Evolutionary conservation across 495 filamentous ascomycete genomes (phyloP).

Genomic region (Trichoderma reesei): DNA sequence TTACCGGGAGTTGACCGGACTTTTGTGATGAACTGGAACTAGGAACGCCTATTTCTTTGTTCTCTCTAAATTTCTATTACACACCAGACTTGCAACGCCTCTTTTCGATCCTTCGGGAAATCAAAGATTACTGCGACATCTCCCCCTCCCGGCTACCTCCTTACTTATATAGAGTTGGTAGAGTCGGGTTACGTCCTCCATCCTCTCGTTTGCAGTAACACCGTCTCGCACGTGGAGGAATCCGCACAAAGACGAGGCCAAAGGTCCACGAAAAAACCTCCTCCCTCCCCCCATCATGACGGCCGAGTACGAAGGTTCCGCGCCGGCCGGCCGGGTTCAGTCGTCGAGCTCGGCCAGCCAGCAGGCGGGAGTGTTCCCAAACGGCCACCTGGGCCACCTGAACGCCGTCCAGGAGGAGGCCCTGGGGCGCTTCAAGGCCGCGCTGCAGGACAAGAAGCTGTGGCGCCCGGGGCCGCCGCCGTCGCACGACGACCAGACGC

Average conservation of each 20-base stretch:
- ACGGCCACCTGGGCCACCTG: slow-evolving; percentile 67
- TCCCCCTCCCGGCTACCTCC: no score
- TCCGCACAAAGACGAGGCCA: no score
- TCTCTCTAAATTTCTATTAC: no score
- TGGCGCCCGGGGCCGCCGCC: slow-evolving; percentile 49
- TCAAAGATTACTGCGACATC: no score
- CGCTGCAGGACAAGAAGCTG: slow-evolving; percentile 52
- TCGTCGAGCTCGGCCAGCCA: not conserved
- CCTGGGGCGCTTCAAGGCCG: slow-evolving; percentile 56
- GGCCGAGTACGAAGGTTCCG: not conserved
- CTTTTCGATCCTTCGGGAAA: not conserved
- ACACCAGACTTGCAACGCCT: no score
- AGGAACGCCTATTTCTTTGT: not conserved
- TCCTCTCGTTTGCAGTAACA: no score
- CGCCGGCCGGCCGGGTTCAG: not conserved
- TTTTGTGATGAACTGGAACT: not conserved
- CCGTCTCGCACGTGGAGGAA: no score
- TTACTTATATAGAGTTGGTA: no score
- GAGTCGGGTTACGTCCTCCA: no score
- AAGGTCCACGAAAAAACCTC: no score
- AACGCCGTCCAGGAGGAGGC: slow-evolving; percentile 55
- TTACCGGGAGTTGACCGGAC: not conserved
- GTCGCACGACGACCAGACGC: slow-evolving; percentile 70
- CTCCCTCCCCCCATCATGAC: not conserved
- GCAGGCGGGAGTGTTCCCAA: slow-evolving; percentile 26